These are phyloP conservation scores for Silene conica DNA, from an alignment of 148 eudicot species.

Conservation along the genomic window DNA sequence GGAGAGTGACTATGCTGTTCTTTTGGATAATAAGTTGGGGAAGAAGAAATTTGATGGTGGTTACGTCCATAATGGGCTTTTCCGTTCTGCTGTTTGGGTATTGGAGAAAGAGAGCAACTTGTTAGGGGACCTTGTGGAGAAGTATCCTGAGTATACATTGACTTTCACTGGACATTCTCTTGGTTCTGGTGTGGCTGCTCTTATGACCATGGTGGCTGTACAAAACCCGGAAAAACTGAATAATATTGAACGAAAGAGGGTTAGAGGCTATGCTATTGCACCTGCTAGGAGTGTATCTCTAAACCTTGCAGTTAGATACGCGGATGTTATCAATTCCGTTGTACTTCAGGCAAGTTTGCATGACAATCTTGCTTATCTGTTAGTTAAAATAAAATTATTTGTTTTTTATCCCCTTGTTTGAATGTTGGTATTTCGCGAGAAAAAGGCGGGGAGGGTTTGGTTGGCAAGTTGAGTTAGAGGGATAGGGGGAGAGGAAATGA, in stretches of 20 bases:
- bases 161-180: conserved; percentile 89
- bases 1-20: conserved; percentile 79
- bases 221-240: conserved; percentile 60
- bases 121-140: conserved; percentile 61
- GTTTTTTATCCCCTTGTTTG: neutral
- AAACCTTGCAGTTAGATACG: conserved; percentile 90
- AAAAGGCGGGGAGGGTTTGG: too few relatives aligned
- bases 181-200: conserved; percentile 92
- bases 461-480: too few relatives aligned
- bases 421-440: too few relatives aligned
- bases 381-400: neutral
- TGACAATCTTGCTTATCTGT: neutral
- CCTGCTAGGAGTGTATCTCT: conserved; percentile 97
- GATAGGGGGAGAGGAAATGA: too few relatives aligned
- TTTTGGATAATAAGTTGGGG: conserved; percentile 89
- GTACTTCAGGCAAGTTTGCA: conserved; percentile 76
- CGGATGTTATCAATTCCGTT: conserved; percentile 88
- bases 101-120: conserved; percentile 65
- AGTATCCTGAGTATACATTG: conserved; percentile 65
- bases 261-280: conserved; percentile 90
- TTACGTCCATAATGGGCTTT: conserved; percentile 87
- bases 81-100: conserved; percentile 72
- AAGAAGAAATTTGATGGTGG: conserved; percentile 87
- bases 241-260: conserved; percentile 63
- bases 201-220: conserved; percentile 71